Evolutionary conservation across 2,329 filamentous ascomycete genomes (phyloP), one percentile per base, ranked within the genome.

Genomic region (Fusarium torulosum): DNA sequence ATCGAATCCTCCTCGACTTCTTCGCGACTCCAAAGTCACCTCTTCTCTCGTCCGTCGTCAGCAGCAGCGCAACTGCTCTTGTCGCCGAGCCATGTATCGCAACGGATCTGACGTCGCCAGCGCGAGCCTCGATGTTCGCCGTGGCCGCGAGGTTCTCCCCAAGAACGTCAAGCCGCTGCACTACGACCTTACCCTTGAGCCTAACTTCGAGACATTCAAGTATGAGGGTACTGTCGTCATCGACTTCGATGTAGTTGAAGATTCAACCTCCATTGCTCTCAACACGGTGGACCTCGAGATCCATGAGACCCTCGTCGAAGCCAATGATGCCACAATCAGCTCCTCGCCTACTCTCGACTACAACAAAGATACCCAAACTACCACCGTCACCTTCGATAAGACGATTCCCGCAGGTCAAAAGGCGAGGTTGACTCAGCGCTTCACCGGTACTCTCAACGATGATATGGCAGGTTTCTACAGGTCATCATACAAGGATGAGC

Each of bases 391-490:
- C 70, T 94, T 98, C 75, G 85, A 89, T 69, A 86, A 94, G 76
- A 85, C 84, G 45, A 83, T 98, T 63, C 79, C 88, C 21, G 91
- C 91, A 66, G 93, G 92, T 23, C 85, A 87, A 74, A 94, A 94
- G 83, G 92, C 91, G 20, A 89, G 74, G 88, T 87, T 72, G 53
- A 78, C 78, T 35, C 80, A 85, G 59, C 77, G 78, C 43, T 97
- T 96, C 80, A 90, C 87, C 11, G 94, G 94, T 40, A 86, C 84
- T 42, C 82, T 97, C 74, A 97, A 97, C 79, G 92, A 97, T 78
- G 95, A 96, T 81, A 97, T 98, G 93, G 94, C 94, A 47, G 95
- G 95, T 46, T 98, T 98, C 86, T 98, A 98, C 82, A 89, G 95
- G 59, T 97, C 94, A 2, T 96, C 93, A 8, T 98, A 95, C 85